Conservation (phyloP, 768 basidiomycete species). For the Tricholoma saponaceum region DNA sequence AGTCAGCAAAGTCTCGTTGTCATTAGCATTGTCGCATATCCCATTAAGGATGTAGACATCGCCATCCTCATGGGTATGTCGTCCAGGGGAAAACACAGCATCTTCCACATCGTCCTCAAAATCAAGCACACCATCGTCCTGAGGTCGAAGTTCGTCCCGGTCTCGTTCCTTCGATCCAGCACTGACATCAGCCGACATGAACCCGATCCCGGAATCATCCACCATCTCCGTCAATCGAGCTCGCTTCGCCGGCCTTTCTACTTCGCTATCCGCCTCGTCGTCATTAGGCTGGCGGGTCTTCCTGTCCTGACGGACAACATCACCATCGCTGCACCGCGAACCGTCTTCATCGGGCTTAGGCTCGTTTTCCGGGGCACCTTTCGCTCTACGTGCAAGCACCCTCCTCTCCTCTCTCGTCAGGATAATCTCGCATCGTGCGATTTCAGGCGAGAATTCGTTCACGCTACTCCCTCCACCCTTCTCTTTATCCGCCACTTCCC, state of each 20-base stretch:
- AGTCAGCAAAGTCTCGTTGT: not conserved
- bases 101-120: not conserved
- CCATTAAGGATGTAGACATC: not conserved
- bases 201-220: slow-evolving; percentile 21
- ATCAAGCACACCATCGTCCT: slow-evolving; percentile 3
- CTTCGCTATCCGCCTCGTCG: not conserved
- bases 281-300: not conserved
- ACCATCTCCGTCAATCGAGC: slow-evolving; percentile 10
- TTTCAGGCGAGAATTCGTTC: slow-evolving; percentile 9
- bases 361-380: slow-evolving; percentile 2
- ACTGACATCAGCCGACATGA: slow-evolving; percentile 3
- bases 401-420: slow-evolving; percentile 39
- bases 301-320: not conserved
- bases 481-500: not conserved
- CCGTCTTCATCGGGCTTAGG: slow-evolving; percentile 4
- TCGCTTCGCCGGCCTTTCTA: slow-evolving; percentile 12
- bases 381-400: slow-evolving; percentile 7
- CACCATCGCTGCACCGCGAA: not conserved
- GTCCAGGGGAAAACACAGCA: not conserved
- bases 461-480: not conserved
- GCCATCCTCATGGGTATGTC: not conserved
- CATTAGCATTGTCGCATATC: not conserved
- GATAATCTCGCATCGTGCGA: slow-evolving; percentile 27
- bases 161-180: not conserved
- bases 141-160: not conserved